A percentile compares a stretch with the other conserved stretches of the same genome.
Conservation (phyloP, 2,329 filamentous ascomycete genomes). For the Nannizzia gypsea region DNA sequence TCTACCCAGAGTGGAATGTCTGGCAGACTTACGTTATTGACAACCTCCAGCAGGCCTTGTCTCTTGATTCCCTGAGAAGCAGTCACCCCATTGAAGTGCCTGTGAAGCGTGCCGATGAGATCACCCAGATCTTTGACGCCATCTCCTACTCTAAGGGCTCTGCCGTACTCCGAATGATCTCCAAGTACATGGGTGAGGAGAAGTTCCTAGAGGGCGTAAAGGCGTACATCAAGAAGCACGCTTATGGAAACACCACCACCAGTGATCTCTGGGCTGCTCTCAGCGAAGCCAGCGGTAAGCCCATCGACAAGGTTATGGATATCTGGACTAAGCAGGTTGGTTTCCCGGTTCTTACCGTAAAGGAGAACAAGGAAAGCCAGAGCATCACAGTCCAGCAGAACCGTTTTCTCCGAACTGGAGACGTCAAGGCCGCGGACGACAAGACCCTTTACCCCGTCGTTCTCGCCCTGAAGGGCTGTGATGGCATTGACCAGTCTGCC, state of each 20-base stretch:
- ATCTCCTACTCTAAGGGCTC: conserved; percentile 97
- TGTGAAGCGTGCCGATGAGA: conserved; percentile 87
- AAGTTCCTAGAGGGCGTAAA: conserved; percentile 85
- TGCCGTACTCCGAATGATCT: conserved; percentile 93
- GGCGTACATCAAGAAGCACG: conserved; percentile 85
- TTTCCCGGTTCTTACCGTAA: conserved; percentile 80
- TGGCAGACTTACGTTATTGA: conserved; percentile 94
- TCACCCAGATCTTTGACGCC: conserved; percentile 96
- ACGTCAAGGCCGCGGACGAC: conserved; percentile 89
- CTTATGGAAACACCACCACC: conserved; percentile 90
- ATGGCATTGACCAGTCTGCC: conserved; percentile 66
- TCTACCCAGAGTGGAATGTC: conserved; percentile 97
- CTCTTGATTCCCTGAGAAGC: conserved; percentile 80
- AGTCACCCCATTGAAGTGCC: conserved; percentile 95
- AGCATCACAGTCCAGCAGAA: conserved; percentile 87
- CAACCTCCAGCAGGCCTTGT: conserved; percentile 75
- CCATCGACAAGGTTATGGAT: conserved; percentile 79
- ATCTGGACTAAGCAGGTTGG: conserved; percentile 97
- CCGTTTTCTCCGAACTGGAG: conserved; percentile 81
- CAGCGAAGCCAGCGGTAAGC: conserved; percentile 78
- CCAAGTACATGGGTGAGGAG: conserved; percentile 86
- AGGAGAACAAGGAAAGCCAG: conserved; percentile 56
- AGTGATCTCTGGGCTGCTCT: conserved; percentile 83
- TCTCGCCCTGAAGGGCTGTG: conserved; percentile 63
- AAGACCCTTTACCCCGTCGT: conserved; percentile 80